These are phyloP conservation scores for Eimeria necatrix DNA, from an alignment of 169 alveolate species.

Conservation along the genomic window DNA sequence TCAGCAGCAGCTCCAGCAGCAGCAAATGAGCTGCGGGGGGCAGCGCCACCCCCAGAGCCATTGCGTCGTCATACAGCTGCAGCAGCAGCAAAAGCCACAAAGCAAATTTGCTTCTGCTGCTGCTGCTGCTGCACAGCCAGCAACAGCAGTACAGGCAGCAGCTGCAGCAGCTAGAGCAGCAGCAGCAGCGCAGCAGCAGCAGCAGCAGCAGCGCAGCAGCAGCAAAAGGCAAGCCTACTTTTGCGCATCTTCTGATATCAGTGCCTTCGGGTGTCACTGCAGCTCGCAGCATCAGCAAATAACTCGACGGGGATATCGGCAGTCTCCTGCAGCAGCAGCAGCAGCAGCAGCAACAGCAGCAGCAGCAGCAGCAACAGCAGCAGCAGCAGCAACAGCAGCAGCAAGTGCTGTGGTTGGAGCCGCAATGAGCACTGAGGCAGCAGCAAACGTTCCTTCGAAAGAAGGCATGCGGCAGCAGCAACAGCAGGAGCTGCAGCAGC, in stretches of 20 bases:
- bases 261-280: slow-evolving; percentile 18
- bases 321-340: slow-evolving; percentile 55
- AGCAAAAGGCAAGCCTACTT: background rate
- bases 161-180: slow-evolving; percentile 1
- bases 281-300: slow-evolving; percentile 33
- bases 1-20: slow-evolving; percentile 24
- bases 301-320: slow-evolving; percentile 39
- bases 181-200: background rate
- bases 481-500: background rate
- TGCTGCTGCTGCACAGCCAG: background rate
- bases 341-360: slow-evolving; percentile 20
- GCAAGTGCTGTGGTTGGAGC: background rate
- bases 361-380: background rate
- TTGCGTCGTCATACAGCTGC: slow-evolving; percentile 54
- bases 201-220: slow-evolving; percentile 26
- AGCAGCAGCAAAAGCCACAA: background rate
- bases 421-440: background rate
- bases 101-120: background rate
- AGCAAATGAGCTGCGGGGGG: slow-evolving; percentile 29
- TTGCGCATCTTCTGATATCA: background rate
- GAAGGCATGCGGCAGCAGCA: background rate
- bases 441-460: too few species aligned
- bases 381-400: slow-evolving; percentile 41
- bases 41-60: slow-evolving; percentile 42
- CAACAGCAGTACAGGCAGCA: background rate